phyloP scores from a whole-genome alignment of 139 green algal species.

The Picochlorum sp. region DNA sequence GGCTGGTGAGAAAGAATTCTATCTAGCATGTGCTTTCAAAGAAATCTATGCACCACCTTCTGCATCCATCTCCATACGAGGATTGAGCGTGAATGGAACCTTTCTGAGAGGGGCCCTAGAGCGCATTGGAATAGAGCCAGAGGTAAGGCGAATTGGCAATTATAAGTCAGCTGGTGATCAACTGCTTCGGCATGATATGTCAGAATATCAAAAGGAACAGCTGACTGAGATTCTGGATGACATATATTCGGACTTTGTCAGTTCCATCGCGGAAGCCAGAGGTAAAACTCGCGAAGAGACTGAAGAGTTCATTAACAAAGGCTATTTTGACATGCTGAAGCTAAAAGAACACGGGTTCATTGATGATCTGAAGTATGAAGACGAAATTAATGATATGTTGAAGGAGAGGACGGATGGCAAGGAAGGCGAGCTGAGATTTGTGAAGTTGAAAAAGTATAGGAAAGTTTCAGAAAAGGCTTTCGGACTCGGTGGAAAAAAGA shows the following conservation, averaged over 20 bases:
- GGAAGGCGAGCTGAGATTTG: constrained; percentile 40
- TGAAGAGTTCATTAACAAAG: constrained; percentile 59
- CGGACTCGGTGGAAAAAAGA: constrained; percentile 48
- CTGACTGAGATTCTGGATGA: constrained; percentile 78
- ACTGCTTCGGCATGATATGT: constrained; percentile 80
- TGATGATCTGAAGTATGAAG: constrained; percentile 71
- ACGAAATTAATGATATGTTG: constrained; percentile 70
- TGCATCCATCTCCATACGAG: constrained; percentile 62
- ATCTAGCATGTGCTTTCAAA: constrained; percentile 61
- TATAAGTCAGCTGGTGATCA: constrained; percentile 78
- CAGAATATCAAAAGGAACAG: constrained; percentile 61
- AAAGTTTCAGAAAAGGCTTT: constrained; percentile 52
- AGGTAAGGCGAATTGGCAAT: constrained; percentile 79
- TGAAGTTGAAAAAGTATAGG: constrained; percentile 52
- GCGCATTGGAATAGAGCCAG: constrained; percentile 81
- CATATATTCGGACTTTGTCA: constrained; percentile 66
- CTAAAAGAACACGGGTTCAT: constrained; percentile 54
- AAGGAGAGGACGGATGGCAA: constrained; percentile 51
- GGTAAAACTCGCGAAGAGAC: constrained; percentile 59
- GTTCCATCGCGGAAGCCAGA: constrained; percentile 36
- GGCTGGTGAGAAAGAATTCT: constrained; percentile 88
- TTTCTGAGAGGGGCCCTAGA: constrained; percentile 84
- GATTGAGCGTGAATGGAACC: constrained; percentile 66
- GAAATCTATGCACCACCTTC: constrained; percentile 80
- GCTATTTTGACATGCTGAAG: constrained; percentile 56